phyloP scores from a whole-genome alignment of 1,139 yeast species.

The Geotrichum europaeum region DNA sequence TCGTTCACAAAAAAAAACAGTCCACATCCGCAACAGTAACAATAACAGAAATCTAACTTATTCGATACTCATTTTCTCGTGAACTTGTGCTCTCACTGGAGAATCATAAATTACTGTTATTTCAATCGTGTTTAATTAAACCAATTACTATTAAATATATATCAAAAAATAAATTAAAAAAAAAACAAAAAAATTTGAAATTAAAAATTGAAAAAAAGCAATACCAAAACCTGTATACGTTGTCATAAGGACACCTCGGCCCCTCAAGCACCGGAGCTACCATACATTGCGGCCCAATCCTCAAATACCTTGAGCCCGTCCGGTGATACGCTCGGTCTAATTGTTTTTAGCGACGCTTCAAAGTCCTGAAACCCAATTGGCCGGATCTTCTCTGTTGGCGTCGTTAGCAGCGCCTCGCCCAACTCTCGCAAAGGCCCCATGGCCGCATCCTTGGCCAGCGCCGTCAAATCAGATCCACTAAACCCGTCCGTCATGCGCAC shows the following conservation, averaged over 20 bases:
- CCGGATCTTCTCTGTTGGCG: conserved; percentile 81
- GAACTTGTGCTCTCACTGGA: too few species aligned
- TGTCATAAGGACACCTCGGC: conserved; percentile 32
- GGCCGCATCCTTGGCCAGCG: conserved; percentile 95
- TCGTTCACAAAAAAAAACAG: too few species aligned
- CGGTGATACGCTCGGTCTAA: conserved; percentile 84
- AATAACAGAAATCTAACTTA: neutral
- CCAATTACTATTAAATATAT: neutral
- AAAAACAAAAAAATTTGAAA: neutral
- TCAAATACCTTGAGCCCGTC: conserved; percentile 78
- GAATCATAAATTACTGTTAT: neutral
- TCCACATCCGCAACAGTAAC: too few species aligned
- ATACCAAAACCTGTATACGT: neutral
- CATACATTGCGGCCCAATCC: conserved; percentile 85
- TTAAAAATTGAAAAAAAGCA: neutral
- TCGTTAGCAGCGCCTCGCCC: conserved; percentile 79
- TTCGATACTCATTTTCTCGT: neutral
- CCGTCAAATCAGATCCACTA: conserved; percentile 92
- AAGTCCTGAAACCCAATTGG: conserved; percentile 76
- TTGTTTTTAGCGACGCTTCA: conserved; percentile 66
- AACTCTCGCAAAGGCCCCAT: conserved; percentile 93
- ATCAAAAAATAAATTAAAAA: neutral
- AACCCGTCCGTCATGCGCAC: conserved; percentile 68
- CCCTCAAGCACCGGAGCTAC: conserved; percentile 80
- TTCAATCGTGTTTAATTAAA: neutral